Base-by-base conservation (phyloP, 129 eudicot genomes). In the Helichrysum umbraculigerum region DNA sequence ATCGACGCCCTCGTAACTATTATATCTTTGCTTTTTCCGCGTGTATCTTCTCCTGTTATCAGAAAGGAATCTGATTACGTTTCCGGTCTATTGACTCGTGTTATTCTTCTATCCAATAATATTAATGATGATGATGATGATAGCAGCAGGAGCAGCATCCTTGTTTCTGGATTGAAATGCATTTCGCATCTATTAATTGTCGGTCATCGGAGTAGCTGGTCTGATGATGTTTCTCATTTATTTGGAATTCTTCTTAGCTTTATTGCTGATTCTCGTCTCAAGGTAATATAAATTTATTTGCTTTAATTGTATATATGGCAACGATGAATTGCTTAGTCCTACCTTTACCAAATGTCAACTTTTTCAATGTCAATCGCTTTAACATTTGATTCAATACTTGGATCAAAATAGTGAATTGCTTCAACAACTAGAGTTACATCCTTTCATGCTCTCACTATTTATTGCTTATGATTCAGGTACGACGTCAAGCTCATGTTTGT, bases 401-500 rank as follows among this genome's bases (percentile, higher is more conserved):
- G 4, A 12, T 15, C 14, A 21, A 22, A 20, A 25, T 25, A 28
- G 67, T 19, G 9, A 72, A 34, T 72, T 73, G 21, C 35, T 14
- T 58, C 20, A 59, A 28, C 16, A 44, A 47, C 15, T 7, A 64
- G 59, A 73, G 30, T 0, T 54, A 20, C 33, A n/a, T 35, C n/a
- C 62, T 56, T 56, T 56, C 59, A 33, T 56, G 19, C 42, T 66
- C 42, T 66, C 39, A 39, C 42, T 16, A 21, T 51, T 51, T 22
- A 60, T 17, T 54, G 51, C 7, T 32, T 51, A 57, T 44, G 61
- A 64, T 22, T 39, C 76, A 95, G 99, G 97, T 91, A 28, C 86
- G 99, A 78, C 81, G 83, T 74, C 90, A 86, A 66, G 76, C 97
- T 19, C 96, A 91, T 81, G 54, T 69, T 30, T 87, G 87, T 66